phyloP scores from a whole-genome alignment of 2,329 filamentous ascomycete species.

The Aureobasidium sp. region DNA sequence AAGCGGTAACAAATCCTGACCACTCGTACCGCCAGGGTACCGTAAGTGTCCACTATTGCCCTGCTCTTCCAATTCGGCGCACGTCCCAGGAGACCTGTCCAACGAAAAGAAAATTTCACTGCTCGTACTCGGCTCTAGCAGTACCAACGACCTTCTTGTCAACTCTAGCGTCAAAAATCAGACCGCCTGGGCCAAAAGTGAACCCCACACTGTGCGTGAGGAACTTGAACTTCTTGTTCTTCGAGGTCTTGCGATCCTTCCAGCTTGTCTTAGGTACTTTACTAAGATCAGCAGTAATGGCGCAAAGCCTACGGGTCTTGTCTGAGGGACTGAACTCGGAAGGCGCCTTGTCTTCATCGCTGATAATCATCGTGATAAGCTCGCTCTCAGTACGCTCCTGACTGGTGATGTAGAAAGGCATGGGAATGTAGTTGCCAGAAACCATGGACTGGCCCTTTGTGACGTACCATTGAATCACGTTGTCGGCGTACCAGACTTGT shows the following conservation, averaged over 20 bases:
- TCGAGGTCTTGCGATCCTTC: conserved; percentile 66
- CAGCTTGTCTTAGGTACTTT: too few relatives aligned
- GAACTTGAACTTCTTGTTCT: conserved; percentile 75
- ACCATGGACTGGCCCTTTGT: background rate
- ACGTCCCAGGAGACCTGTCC: too few relatives aligned
- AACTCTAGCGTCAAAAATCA: conserved; percentile 73
- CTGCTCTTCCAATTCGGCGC: too few relatives aligned
- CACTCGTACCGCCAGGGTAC: too few relatives aligned
- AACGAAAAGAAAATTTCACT: background rate
- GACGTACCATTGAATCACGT: conserved; percentile 83
- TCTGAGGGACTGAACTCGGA: conserved; percentile 31
- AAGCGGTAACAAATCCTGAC: too few relatives aligned
- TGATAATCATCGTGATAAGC: background rate
- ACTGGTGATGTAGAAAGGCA: background rate
- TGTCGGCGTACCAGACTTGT: conserved; percentile 78
- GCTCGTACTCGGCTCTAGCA: conserved; percentile 69
- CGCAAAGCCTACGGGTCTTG: conserved; percentile 57
- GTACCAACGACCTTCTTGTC: conserved; percentile 69
- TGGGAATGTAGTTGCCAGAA: background rate
- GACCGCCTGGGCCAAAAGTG: conserved; percentile 69
- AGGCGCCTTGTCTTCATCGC: conserved; percentile 2
- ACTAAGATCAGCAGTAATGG: conserved; percentile 67
- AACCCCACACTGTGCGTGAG: conserved; percentile 77
- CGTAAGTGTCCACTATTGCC: too few relatives aligned
- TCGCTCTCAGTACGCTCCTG: background rate